A percentile compares a stretch with the other conserved stretches of the same genome.
Conservation (phyloP, 2,329 filamentous ascomycete species). For the Sporothrix globosa region DNA sequence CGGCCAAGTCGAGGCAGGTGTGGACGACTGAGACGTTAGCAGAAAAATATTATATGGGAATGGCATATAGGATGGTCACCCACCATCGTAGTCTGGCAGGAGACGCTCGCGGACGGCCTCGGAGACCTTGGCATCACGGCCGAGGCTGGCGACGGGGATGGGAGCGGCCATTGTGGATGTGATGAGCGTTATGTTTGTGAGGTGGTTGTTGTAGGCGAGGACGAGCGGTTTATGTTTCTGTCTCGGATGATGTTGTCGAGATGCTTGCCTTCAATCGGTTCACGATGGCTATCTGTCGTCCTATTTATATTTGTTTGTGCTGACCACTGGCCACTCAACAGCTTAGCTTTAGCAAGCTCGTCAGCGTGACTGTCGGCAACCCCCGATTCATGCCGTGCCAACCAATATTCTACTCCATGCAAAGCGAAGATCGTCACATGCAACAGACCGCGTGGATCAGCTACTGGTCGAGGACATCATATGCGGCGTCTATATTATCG, state of each 20-base stretch:
- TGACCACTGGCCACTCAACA: not conserved
- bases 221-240: not conserved
- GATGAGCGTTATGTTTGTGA: not conserved
- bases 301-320: not conserved
- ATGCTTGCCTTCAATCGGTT: not conserved
- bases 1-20: slow-evolving; percentile 57
- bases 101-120: slow-evolving; percentile 34
- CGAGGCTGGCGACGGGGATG: slow-evolving; percentile 34
- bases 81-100: slow-evolving; percentile 35
- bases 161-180: slow-evolving; percentile 31
- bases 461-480: not conserved
- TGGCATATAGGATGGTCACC: no score
- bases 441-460: no score
- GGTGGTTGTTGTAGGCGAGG: not conserved
- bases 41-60: no score
- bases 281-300: not conserved
- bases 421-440: not conserved
- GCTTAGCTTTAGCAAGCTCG: no score
- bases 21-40: slow-evolving; percentile 33
- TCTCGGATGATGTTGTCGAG: not conserved
- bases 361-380: not conserved
- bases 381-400: not conserved
- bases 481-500: not conserved
- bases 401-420: not conserved
- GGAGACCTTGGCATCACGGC: slow-evolving; percentile 35